Conservation (phyloP, 345 rosid genomes). For the Eucalyptus cloeziana region DNA sequence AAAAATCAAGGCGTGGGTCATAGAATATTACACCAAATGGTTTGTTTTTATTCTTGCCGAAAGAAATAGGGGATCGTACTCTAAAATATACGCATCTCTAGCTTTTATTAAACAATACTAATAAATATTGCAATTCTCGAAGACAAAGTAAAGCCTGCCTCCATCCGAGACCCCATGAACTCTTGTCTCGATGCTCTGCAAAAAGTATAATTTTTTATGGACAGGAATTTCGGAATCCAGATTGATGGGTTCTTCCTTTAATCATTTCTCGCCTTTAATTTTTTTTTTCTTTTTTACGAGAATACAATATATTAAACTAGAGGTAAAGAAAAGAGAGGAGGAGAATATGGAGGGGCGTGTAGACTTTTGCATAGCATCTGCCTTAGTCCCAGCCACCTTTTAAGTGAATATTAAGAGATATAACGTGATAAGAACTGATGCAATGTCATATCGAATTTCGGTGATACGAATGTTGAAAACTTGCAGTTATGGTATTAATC, state of each 20-base stretch:
- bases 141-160: neutral
- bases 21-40: neutral
- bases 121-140: neutral
- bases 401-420: slow-evolving; percentile 2
- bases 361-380: slow-evolving; percentile 7
- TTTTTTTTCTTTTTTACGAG: neutral
- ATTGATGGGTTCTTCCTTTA: slow-evolving; percentile 19
- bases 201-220: neutral
- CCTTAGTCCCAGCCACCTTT: neutral
- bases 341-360: neutral
- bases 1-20: neutral
- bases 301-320: neutral
- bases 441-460: slow-evolving; percentile 25
- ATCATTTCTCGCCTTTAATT: slow-evolving; percentile 7
- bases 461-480: slow-evolving; percentile 42
- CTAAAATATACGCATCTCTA: neutral
- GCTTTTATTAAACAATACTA: neutral
- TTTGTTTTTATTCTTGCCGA: neutral
- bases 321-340: neutral
- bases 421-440: neutral
- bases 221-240: slow-evolving; percentile 28
- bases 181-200: neutral
- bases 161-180: neutral
- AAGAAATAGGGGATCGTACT: neutral
- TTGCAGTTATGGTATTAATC: neutral